phyloP scores from a whole-genome alignment of 176 grass and related monocot genomes.

The Neostapfia colusana region DNA sequence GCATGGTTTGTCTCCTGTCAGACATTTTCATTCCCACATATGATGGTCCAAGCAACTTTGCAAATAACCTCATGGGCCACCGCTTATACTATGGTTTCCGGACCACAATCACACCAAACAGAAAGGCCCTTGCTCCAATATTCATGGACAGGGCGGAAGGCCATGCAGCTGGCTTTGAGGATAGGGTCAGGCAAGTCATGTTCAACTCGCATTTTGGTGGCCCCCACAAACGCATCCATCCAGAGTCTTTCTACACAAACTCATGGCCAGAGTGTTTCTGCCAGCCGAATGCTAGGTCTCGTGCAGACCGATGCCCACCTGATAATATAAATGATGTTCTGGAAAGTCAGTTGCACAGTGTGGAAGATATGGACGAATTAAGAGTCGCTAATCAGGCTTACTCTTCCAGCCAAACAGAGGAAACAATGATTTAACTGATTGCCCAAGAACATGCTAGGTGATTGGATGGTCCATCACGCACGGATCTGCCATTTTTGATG shows the following conservation, averaged over 20 bases:
- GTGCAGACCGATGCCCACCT: slow-evolving; percentile 57
- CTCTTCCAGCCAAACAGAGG: slow-evolving; percentile 37
- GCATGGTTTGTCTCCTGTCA: slow-evolving; percentile 96
- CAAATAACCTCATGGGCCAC: slow-evolving; percentile 97
- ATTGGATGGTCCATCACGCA: neutral
- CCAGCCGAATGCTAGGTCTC: slow-evolving; percentile 55
- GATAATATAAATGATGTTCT: slow-evolving; percentile 64
- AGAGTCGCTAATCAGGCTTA: slow-evolving; percentile 33
- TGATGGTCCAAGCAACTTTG: slow-evolving; percentile 96
- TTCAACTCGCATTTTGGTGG: slow-evolving; percentile 73
- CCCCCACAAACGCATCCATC: slow-evolving; percentile 65
- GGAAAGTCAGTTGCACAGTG: slow-evolving; percentile 58
- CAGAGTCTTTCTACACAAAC: slow-evolving; percentile 91
- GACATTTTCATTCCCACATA: slow-evolving; percentile 99
- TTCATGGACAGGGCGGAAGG: slow-evolving; percentile 85
- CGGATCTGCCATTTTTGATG: neutral
- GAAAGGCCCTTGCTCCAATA: slow-evolving; percentile 84
- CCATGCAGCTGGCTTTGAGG: slow-evolving; percentile 54
- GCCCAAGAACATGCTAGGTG: neutral
- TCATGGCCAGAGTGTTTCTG: slow-evolving; percentile 99
- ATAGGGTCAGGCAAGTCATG: slow-evolving; percentile 76
- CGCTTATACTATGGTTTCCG: slow-evolving; percentile 89
- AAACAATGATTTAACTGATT: slow-evolving; percentile 30
- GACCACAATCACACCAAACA: slow-evolving; percentile 78
- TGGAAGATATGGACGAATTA: slow-evolving; percentile 46